Evolutionary conservation across 805 yeast species (phyloP).

Genomic region (Debaryomyces tyrocola): DNA sequence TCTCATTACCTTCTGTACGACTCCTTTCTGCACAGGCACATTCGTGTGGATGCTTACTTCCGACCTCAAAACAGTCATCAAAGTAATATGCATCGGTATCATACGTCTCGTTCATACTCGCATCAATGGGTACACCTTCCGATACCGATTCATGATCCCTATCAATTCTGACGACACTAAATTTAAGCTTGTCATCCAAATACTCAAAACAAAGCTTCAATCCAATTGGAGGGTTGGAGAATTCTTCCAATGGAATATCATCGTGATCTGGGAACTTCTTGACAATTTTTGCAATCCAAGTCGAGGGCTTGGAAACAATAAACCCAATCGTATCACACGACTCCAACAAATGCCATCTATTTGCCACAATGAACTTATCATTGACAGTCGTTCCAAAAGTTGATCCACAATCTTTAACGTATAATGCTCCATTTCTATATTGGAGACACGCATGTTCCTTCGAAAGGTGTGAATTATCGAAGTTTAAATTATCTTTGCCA

Average conservation of each 20-base stretch:
- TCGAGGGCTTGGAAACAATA: conserved; percentile 32
- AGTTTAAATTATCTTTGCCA: conserved; percentile 27
- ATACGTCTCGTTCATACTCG: not conserved
- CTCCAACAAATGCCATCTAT: conserved; percentile 12
- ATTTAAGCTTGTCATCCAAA: not conserved
- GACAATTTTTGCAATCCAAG: conserved; percentile 13
- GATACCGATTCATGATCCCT: not conserved
- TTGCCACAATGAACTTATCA: conserved; percentile 22
- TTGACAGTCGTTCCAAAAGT: conserved; percentile 41
- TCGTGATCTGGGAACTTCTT: conserved; percentile 6
- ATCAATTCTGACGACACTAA: not conserved
- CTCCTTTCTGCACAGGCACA: not conserved
- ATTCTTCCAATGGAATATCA: conserved; percentile 17
- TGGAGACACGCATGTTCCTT: conserved; percentile 35
- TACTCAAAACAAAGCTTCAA: conserved; percentile 14
- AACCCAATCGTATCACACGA: conserved; percentile 35
- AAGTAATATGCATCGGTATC: not conserved
- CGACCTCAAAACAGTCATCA: not conserved
- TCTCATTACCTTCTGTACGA: not conserved
- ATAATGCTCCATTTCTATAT: conserved; percentile 16
- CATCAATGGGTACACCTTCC: not conserved
- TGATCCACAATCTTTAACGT: conserved; percentile 30
- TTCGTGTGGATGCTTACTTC: not conserved
- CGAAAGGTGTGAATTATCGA: conserved; percentile 36
- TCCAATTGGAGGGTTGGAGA: conserved; percentile 20